Evolutionary conservation across 1,139 yeast species (phyloP).

Genomic region (Suhomyces maxii): DNA sequence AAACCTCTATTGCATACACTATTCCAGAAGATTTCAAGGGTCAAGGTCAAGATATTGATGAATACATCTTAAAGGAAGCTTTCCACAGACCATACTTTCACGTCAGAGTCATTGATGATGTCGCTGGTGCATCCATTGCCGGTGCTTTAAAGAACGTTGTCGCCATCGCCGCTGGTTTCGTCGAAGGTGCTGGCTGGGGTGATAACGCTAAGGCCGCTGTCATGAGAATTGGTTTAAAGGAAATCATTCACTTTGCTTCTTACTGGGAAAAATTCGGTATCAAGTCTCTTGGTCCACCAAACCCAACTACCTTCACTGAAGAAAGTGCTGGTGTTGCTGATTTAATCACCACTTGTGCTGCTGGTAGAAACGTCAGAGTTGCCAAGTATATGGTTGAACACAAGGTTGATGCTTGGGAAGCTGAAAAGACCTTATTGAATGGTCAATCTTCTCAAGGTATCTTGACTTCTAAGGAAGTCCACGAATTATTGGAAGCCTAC

Average conservation of each 20-base stretch:
- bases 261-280: conserved; percentile 67
- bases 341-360: conserved; percentile 92
- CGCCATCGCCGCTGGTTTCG: conserved; percentile 92
- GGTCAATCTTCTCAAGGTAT: conserved; percentile 97
- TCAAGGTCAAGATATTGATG: conserved; percentile 71
- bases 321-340: conserved; percentile 98
- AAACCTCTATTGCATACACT: conserved; percentile 89
- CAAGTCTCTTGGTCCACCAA: conserved; percentile 61
- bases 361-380: conserved; percentile 92
- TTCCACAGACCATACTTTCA: conserved; percentile 97
- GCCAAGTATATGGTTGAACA: conserved; percentile 77
- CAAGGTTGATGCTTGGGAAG: conserved; percentile 69
- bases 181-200: conserved; percentile 97
- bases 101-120: conserved; percentile 83
- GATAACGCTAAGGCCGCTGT: conserved; percentile 95
- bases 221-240: conserved; percentile 89
- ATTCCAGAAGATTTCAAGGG: conserved; percentile 71
- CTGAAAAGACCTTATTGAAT: conserved; percentile 78
- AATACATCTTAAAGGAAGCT: conserved; percentile 62
- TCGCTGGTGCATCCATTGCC: conserved; percentile 90
- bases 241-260: conserved; percentile 62
- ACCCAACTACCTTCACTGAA: conserved; percentile 77
- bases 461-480: conserved; percentile 84
- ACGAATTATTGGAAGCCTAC: conserved; percentile 69
- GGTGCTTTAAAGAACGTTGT: conserved; percentile 95